Evolutionary conservation across 2,329 filamentous ascomycete genomes (phyloP), one percentile per base, ranked within the genome.

Genomic region (Ciborinia camelliae): DNA sequence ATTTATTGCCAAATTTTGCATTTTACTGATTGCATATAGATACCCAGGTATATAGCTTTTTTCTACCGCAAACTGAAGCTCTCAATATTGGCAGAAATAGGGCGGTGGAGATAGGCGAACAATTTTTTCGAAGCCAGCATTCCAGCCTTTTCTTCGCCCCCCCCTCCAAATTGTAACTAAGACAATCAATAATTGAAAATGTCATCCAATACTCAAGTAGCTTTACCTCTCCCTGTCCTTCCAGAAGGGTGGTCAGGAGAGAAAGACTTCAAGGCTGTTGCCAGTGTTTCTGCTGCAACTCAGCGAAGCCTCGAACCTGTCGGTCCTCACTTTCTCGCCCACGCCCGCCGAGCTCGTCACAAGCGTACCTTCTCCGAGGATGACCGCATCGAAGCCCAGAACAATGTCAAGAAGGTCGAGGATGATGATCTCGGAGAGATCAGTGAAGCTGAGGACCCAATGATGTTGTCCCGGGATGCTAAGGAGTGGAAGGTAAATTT

Each of bases 331-430:
- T 99, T 97, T 84, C 88, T 99, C 71, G 95, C 95, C 72, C 93
- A 98, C 79, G 95, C 95, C 74, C 93, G 95, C 76, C 90, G 95
- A 79, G 91, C 92, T 80, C 90, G 93, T 70, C 93, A 98, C 81
- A 92, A 96, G 83, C 92, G 95, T 75, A 99, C 95, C 60, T 99
- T 99, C 81, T 96, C 91, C 75, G 94, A 99, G 81, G 95, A 99
- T 80, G 95, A 99, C 78, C 90, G 93, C 71, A 96, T 99, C 76
- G 92, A 97, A 82, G 95, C 95, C 57, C 90, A 96, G 79, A 88
- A 96, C 79, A 92, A 89, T 72, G 92, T 93, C 76, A 97, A 96
- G 87, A 97, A 96, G 79, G 87, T 96, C 63, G 94, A 98, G 79
- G 90, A 95, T 69, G 90, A 92, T 63, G 92, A 97, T 65, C 88